These are phyloP conservation scores for Clathrospora elynae DNA, from an alignment of 2,329 filamentous ascomycete genomes.

Conservation along the genomic window DNA sequence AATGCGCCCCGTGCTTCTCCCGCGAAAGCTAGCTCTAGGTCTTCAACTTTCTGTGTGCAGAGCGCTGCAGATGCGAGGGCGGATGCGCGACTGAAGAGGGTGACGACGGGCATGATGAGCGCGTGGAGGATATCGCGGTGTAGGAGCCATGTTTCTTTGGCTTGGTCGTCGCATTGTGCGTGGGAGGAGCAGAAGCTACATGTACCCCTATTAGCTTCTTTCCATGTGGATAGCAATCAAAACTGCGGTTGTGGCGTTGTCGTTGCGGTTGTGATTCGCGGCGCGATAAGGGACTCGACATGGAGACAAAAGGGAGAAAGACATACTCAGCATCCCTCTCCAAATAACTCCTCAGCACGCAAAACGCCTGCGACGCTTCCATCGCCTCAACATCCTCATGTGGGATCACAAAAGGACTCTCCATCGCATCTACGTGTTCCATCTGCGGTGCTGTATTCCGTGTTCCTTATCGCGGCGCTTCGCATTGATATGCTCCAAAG, in stretches of 20 bases:
- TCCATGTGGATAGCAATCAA: too few species aligned
- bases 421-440: constrained; percentile 12
- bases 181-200: constrained; percentile 54
- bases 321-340: constrained; percentile 50
- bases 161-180: constrained; percentile 35
- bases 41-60: constrained; percentile 54
- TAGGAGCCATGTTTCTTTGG: constrained; percentile 53
- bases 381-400: constrained; percentile 50
- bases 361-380: constrained; percentile 50
- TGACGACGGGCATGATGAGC: constrained; percentile 62
- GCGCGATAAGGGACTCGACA: constrained; percentile 5
- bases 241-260: not conserved
- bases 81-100: constrained; percentile 61
- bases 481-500: too few species aligned
- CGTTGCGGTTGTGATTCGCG: constrained; percentile 1
- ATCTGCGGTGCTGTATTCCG: too few species aligned
- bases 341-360: constrained; percentile 51
- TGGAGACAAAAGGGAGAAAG: constrained; percentile 11
- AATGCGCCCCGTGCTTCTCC: constrained; percentile 63
- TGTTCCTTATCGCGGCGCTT: too few species aligned
- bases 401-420: constrained; percentile 52
- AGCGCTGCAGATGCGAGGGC: constrained; percentile 58
- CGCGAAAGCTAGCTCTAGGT: constrained; percentile 63
- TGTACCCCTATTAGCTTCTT: too few species aligned
- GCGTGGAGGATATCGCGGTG: constrained; percentile 65